Base-by-base conservation (phyloP, 768 basidiomycete genomes). In the Lactarius sanguifluus region DNA sequence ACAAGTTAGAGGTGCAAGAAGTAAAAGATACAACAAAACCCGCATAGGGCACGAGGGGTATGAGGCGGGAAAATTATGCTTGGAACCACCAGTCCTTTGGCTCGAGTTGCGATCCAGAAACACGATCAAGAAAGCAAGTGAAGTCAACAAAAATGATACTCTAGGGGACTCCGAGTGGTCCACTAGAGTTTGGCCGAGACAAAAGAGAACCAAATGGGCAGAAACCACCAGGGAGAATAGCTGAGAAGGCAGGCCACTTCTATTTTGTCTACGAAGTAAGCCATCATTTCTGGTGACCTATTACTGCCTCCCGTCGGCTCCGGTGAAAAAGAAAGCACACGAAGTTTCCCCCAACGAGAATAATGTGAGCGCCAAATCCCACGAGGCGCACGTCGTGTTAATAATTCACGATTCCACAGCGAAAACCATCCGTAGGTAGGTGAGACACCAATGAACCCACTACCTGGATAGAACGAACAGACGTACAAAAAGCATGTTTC, bases 371-470 rank as follows among this genome's bases (percentile, higher is more conserved):
- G 32, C n/a, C 28, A 52, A 18, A 23, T 56, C 30, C 30, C 52
- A 55, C n/a, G 50, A 62, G 52, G 61, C 36, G 13, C 45, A 38
- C 18, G 61, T 20, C 20, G 15, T 34, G 52, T 40, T 55, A 56
- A 54, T 50, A 8, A 62, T 12, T n/a, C 38, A 56, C 52, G n/a
- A 13, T 5, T 23, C 23, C 41, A 50, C 8, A 13, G 25, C 23
- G 47, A 56, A 52, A 50, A 13, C 18, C 23, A 34, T 56, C 34
- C 16, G 50, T 34, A 54, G 9, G 50, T 34, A 54, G 9, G n/a
- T 18, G 52, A 41, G 25, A 62, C 25, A 13, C 12, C 32, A 23
- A 55, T 45, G 47, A 20, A 25, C 54, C 61, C 20, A 61, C 10
- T 20, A 52, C 34, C 30, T 54, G 6, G 20, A 36, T 8, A 18